These are phyloP conservation scores for Nosema muscidifuracis DNA, from an alignment of 371 early-diverging fungal genomes.

Conservation along the genomic window DNA sequence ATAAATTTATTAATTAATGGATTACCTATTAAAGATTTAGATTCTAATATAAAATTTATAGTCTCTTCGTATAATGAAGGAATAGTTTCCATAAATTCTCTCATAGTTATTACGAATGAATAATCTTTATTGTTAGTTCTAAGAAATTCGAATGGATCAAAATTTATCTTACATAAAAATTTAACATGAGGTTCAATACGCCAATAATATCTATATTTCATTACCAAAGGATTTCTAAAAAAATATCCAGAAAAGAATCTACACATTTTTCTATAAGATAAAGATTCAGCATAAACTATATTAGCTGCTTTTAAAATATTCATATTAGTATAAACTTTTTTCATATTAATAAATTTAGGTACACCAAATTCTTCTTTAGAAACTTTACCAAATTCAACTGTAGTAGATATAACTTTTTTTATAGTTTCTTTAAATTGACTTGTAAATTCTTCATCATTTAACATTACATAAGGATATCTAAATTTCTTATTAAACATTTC, in stretches of 20 bases:
- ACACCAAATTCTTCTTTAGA: constrained; percentile 71
- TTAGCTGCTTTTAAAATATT: constrained; percentile 66
- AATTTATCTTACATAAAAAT: constrained; percentile 72
- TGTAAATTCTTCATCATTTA: constrained; percentile 70
- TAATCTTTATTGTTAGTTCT: constrained; percentile 71
- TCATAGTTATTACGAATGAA: constrained; percentile 69
- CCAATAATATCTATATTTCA: constrained; percentile 83
- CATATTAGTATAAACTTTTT: constrained; percentile 66
- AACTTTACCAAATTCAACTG: constrained; percentile 68
- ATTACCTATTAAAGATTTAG: constrained; percentile 39
- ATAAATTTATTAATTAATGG: constrained; percentile 55
- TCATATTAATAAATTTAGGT: constrained; percentile 71
- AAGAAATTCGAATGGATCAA: constrained; percentile 74
- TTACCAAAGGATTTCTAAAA: constrained; percentile 70
- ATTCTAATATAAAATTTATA: constrained; percentile 58
- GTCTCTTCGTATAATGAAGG: constrained; percentile 71
- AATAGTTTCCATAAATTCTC: constrained; percentile 72
- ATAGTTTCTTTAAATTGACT: constrained; percentile 68
- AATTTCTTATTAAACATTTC: constrained; percentile 71
- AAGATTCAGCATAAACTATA: constrained; percentile 72
- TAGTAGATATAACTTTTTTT: constrained; percentile 51
- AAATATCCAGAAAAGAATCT: constrained; percentile 79
- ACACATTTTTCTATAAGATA: constrained; percentile 86
- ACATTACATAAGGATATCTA: constrained; percentile 73
- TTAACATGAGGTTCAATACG: constrained; percentile 80